Evolutionary conservation across 352 stramenopile genomes (phyloP), one percentile per base, ranked within the genome.

Genomic region (Pythium scleroteichum): DNA sequence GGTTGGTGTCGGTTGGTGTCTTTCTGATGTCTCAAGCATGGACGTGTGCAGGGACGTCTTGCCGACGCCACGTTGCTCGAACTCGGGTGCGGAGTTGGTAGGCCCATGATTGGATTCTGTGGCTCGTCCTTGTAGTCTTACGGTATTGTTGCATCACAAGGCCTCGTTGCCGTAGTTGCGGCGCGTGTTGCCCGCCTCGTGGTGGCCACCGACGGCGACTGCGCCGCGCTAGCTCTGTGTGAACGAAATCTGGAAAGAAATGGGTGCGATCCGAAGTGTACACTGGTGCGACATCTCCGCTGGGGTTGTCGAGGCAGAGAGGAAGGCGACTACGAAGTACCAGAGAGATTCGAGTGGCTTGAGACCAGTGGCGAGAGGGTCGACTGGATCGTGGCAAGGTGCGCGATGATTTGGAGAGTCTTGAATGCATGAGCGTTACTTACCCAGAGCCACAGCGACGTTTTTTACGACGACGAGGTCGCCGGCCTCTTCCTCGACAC

Each of bases 401-500:
- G 62, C 10, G 60, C 44, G n/a, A 16, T 26, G 0, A 29, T 35
- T 2, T 51, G 5, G 3, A 33, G 4, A n/a, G 17, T 13, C 2
- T 51, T 14, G 45, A 3, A 26, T 4, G 42, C 9, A 2, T 17
- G 23, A 29, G n/a, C n/a, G n/a, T n/a, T n/a, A n/a, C n/a, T n/a
- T n/a, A n/a, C n/a, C n/a, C n/a, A n/a, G 16, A 14, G n/a, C 29
- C 8, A 16, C 53, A 90, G 81, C 29, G 79, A 90, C 22, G 76
- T 90, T 3, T 86, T 91, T 41, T 89, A 89, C 57, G 79, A 91
- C 53, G 75, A 84, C 42, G 52, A 65, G 14, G 71, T 72, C 13
- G 70, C 77, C 7, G 54, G 62, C 14, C 17, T 65, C 16, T 88
- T 87, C 50, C 59, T 91, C 6, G 24, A 67, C 44, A 67, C 66